Conservation (phyloP, 2,329 filamentous ascomycete genomes). For the Talaromyces sp. region DNA sequence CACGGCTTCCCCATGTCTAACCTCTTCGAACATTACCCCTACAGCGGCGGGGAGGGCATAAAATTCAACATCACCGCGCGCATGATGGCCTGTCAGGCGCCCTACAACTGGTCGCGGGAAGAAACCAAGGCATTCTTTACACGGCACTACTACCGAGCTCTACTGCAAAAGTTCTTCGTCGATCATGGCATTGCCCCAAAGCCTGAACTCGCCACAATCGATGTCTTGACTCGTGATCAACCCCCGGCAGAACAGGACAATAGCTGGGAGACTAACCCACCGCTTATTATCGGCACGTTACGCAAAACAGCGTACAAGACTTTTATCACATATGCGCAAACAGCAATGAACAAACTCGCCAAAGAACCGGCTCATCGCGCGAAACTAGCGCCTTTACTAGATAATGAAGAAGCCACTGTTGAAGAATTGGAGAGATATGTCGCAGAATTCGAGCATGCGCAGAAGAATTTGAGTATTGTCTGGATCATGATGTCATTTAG, state of each 20-base stretch:
- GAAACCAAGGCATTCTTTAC: conserved; percentile 89
- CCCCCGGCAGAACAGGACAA: conserved; percentile 11
- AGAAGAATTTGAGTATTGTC: conserved; percentile 78
- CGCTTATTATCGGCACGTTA: conserved; percentile 82
- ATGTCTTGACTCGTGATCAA: conserved; percentile 18
- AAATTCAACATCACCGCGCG: conserved; percentile 91
- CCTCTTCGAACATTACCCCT: conserved; percentile 56
- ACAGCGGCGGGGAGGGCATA: conserved; percentile 59
- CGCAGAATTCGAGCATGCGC: conserved; percentile 58
- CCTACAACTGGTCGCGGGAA: conserved; percentile 78
- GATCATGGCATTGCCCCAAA: conserved; percentile 74
- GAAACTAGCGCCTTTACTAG: conserved; percentile 64
- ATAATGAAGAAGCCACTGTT: conserved; percentile 59
- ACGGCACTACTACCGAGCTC: conserved; percentile 85
- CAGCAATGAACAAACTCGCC: conserved; percentile 71
- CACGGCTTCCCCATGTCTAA: conserved; percentile 93
- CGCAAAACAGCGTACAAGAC: conserved; percentile 74
- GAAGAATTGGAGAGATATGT: conserved; percentile 73
- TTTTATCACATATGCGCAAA: conserved; percentile 73
- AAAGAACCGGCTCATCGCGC: conserved; percentile 59
- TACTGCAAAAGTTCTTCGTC: conserved; percentile 88
- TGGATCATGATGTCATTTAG: conserved; percentile 98
- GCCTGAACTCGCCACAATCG: conserved; percentile 35
- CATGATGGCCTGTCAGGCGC: conserved; percentile 97
- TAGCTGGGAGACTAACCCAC: conserved; percentile 54